Conservation (phyloP, 495 filamentous ascomycete genomes). For the Hypoxylon rickii region DNA sequence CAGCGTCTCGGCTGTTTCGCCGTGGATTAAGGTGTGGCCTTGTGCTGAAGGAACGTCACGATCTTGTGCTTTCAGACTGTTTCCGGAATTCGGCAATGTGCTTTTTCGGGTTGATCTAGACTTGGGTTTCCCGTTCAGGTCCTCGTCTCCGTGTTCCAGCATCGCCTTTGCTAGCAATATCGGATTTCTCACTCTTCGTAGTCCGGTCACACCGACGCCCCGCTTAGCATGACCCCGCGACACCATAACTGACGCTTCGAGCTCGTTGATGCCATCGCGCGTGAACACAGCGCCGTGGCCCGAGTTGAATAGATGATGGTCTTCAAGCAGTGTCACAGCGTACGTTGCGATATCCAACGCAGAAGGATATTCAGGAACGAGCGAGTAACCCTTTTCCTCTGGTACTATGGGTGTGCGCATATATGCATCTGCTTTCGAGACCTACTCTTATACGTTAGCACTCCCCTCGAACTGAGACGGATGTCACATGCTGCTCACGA, state of each 20-base stretch:
- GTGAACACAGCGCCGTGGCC: slow-evolving; percentile 89
- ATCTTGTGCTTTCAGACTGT: slow-evolving; percentile 17
- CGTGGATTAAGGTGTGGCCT: slow-evolving; percentile 71
- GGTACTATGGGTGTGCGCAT: slow-evolving; percentile 38
- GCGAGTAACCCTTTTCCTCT: background rate
- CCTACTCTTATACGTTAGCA: slow-evolving; percentile 13
- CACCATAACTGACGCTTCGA: slow-evolving; percentile 92
- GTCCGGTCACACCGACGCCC: slow-evolving; percentile 72
- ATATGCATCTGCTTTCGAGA: slow-evolving; percentile 42
- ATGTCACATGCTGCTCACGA: slow-evolving; percentile 39
- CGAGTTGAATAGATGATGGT: slow-evolving; percentile 83
- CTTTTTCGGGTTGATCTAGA: background rate
- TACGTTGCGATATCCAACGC: slow-evolving; percentile 76
- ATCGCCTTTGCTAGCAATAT: slow-evolving; percentile 75
- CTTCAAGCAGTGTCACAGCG: slow-evolving; percentile 78
- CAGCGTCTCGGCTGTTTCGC: slow-evolving; percentile 66
- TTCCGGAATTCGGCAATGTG: background rate
- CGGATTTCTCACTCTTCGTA: slow-evolving; percentile 76
- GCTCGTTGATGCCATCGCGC: slow-evolving; percentile 76
- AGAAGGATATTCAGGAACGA: slow-evolving; percentile 34
- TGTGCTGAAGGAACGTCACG: slow-evolving; percentile 53
- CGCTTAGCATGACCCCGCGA: slow-evolving; percentile 72
- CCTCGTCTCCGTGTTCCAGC: slow-evolving; percentile 63
- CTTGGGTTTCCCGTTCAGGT: slow-evolving; percentile 38
- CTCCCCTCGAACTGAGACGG: background rate